Conservation (phyloP, 495 filamentous ascomycete genomes). For the Podospora bellae-mahoneyi region DNA sequence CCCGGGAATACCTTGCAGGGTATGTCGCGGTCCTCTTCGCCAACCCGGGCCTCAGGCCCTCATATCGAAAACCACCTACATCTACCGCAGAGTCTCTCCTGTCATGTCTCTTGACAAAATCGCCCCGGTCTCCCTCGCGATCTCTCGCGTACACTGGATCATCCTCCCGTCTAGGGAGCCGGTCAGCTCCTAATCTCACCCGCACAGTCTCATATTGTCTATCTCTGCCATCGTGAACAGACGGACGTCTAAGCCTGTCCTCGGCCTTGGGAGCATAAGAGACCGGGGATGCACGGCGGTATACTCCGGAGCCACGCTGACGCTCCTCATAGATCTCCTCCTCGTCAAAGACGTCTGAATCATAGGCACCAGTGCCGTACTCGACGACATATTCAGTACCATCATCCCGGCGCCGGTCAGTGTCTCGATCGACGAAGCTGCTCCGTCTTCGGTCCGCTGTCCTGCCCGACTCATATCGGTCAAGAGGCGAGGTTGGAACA, state of each 20-base stretch:
- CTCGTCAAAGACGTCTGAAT: background rate
- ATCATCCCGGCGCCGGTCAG: background rate
- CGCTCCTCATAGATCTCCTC: background rate
- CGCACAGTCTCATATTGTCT: background rate
- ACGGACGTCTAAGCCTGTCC: background rate
- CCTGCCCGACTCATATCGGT: background rate
- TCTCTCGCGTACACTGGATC: background rate
- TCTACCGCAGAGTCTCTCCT: background rate
- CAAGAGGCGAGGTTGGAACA: background rate
- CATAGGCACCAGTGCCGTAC: background rate
- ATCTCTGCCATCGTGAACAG: background rate
- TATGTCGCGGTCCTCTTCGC: background rate
- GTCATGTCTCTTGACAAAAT: background rate
- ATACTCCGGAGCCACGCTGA: background rate
- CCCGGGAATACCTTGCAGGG: background rate
- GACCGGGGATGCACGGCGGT: background rate
- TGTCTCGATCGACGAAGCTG: background rate
- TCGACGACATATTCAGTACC: background rate
- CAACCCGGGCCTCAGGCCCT: background rate
- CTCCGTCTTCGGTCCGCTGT: background rate
- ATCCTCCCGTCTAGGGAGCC: background rate
- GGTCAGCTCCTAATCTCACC: background rate
- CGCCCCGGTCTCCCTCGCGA: too few relatives aligned
- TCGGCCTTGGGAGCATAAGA: background rate
- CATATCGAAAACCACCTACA: background rate